These are phyloP conservation scores for Hanseniaspora nectarophila DNA, from an alignment of 805 yeast species.

Conservation along the genomic window DNA sequence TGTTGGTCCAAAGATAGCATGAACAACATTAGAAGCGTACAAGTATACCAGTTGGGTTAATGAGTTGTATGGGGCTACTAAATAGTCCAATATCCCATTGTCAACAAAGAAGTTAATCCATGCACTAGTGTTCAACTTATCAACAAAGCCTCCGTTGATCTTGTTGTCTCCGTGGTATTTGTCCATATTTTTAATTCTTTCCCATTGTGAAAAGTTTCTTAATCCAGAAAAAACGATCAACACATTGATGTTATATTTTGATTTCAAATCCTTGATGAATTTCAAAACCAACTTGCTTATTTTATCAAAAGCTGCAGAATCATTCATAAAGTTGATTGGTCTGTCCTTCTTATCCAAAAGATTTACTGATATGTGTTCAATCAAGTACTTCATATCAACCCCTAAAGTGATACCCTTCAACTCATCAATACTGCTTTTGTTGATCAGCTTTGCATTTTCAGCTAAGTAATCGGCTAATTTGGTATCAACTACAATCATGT, in stretches of 20 bases:
- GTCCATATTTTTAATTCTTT: background rate
- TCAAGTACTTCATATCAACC: slow-evolving; percentile 2
- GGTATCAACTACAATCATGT: slow-evolving; percentile 3
- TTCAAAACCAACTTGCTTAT: background rate
- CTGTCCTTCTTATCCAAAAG: background rate
- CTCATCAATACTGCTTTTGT: background rate
- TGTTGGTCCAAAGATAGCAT: slow-evolving; percentile 73
- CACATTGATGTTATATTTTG: background rate
- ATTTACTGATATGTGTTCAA: background rate
- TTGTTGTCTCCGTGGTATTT: slow-evolving; percentile 4
- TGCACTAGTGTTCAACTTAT: slow-evolving; percentile 19
- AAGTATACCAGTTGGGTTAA: slow-evolving; percentile 71
- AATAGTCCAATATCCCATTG: slow-evolving; percentile 42
- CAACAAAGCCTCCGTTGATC: background rate
- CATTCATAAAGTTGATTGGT: background rate
- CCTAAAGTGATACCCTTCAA: background rate
- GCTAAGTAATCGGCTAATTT: background rate
- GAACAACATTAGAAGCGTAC: slow-evolving; percentile 43
- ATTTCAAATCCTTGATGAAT: background rate
- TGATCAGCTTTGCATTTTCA: background rate
- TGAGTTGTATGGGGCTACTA: slow-evolving; percentile 74
- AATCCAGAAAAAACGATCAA: slow-evolving; percentile 6
- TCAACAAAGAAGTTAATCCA: slow-evolving; percentile 47
- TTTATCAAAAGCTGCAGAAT: background rate
- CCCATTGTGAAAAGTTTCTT: slow-evolving; percentile 4